Conservation (phyloP, 495 filamentous ascomycete species). For the Xylaria nigripes region DNA sequence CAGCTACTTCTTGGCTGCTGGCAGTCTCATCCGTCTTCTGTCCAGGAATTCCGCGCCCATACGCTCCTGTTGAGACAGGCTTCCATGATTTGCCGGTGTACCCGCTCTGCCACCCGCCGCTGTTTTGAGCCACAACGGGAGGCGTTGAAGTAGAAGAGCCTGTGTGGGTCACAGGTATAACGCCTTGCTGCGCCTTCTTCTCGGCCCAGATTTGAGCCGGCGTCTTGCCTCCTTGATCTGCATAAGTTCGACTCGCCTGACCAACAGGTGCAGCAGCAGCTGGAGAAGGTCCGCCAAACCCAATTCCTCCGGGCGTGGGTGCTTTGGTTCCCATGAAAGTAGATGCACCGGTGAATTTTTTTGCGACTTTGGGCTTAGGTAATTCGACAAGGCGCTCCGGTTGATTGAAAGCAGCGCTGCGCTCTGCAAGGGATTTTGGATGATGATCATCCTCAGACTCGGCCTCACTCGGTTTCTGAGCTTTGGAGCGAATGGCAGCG, state of each 20-base stretch:
- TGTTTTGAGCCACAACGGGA: constrained; percentile 55
- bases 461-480: constrained; percentile 52
- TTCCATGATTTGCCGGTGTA: constrained; percentile 86
- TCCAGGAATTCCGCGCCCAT: constrained; percentile 53
- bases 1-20: constrained; percentile 30
- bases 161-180: constrained; percentile 37
- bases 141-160: constrained; percentile 32
- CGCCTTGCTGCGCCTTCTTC: constrained; percentile 78
- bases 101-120: constrained; percentile 76
- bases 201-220: constrained; percentile 96
- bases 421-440: constrained; percentile 54
- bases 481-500: constrained; percentile 75
- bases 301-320: constrained; percentile 62
- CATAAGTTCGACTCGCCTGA: constrained; percentile 81
- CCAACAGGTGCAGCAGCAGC: constrained; percentile 55
- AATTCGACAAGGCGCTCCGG: constrained; percentile 78
- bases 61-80: constrained; percentile 64
- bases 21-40: constrained; percentile 50
- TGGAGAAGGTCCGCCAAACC: constrained; percentile 42
- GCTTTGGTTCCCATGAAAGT: constrained; percentile 82
- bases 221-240: constrained; percentile 90
- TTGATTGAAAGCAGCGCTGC: constrained; percentile 55
- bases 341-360: constrained; percentile 66
- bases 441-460: constrained; percentile 35
- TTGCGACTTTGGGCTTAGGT: constrained; percentile 89